These are phyloP conservation scores for Colletotrichum truncatum DNA, from an alignment of 2,329 filamentous ascomycete genomes.

Conservation along the genomic window DNA sequence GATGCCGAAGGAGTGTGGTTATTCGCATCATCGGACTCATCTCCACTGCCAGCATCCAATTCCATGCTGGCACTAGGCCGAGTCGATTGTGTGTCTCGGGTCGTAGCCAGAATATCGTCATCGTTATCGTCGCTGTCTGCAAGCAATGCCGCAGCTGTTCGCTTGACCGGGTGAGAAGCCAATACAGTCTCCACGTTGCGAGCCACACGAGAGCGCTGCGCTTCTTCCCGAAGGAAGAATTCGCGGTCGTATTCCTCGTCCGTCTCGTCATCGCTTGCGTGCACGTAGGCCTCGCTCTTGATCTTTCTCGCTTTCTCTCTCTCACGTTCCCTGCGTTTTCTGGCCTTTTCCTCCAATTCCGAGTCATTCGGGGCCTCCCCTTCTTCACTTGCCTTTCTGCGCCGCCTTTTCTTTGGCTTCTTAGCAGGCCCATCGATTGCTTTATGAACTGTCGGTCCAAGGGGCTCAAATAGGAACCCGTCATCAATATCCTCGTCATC, in stretches of 20 bases:
- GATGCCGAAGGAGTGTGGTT: slow-evolving; percentile 11
- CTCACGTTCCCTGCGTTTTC: slow-evolving; percentile 72
- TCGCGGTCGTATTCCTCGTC: slow-evolving; percentile 76
- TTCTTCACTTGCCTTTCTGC: slow-evolving; percentile 56
- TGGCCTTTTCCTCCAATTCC: slow-evolving; percentile 71
- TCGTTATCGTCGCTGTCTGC: slow-evolving; percentile 36
- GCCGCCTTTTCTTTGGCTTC: slow-evolving; percentile 50
- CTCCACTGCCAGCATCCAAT: slow-evolving; percentile 35
- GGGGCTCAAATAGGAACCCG: slow-evolving; percentile 74
- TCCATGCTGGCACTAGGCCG: slow-evolving; percentile 34
- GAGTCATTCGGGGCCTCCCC: slow-evolving; percentile 64
- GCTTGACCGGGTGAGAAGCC: slow-evolving; percentile 36
- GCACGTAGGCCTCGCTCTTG: slow-evolving; percentile 86
- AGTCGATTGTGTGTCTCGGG: slow-evolving; percentile 30
- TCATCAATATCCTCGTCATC: slow-evolving; percentile 59
- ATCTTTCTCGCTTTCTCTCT: slow-evolving; percentile 80
- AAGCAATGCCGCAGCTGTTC: slow-evolving; percentile 36
- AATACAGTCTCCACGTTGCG: slow-evolving; percentile 43
- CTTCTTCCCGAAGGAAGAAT: slow-evolving; percentile 83
- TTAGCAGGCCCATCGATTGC: slow-evolving; percentile 55
- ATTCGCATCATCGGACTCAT: not conserved
- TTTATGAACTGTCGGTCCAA: slow-evolving; percentile 69
- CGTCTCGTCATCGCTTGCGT: slow-evolving; percentile 88
- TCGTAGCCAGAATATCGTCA: slow-evolving; percentile 25
- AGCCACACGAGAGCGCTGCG: slow-evolving; percentile 46